phyloP scores from a whole-genome alignment of 1,284 basidiomycete species.

The Trichosporon asahii region DNA sequence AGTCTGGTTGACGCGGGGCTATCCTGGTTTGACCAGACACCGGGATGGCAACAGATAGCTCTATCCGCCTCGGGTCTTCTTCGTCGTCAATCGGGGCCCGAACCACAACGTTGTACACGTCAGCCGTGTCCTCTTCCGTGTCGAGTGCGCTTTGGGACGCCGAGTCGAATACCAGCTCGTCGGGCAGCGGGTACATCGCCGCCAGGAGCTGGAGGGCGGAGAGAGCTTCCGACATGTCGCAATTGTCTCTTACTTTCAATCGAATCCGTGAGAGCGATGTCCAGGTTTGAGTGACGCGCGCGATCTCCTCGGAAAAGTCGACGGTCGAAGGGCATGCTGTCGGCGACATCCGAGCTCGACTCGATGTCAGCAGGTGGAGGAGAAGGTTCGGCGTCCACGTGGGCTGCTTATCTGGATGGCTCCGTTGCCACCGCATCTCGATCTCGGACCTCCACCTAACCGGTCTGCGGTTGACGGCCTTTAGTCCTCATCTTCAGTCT shows the following conservation, averaged over 20 bases:
- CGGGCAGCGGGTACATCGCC: constrained; percentile 44
- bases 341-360: neutral
- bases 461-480: neutral
- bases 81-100: constrained; percentile 18
- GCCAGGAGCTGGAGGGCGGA: constrained; percentile 38
- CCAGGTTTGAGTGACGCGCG: neutral
- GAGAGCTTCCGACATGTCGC: constrained; percentile 12
- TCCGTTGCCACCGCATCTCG: neutral
- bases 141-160: constrained; percentile 20
- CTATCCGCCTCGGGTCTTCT: neutral
- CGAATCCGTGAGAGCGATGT: no score
- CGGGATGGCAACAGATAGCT: constrained; percentile 13
- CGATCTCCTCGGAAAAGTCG: neutral
- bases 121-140: neutral
- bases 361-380: neutral
- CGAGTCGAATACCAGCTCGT: constrained; percentile 33
- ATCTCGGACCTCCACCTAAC: constrained; percentile 6
- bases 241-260: neutral
- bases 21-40: constrained; percentile 11
- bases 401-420: neutral
- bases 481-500: neutral
- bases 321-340: neutral
- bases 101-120: constrained; percentile 11
- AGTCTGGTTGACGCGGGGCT: constrained; percentile 29
- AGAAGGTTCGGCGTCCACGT: neutral